These are phyloP conservation scores for Solanum dulcamara DNA, from an alignment of 257 asterid genomes.

Conservation along the genomic window DNA sequence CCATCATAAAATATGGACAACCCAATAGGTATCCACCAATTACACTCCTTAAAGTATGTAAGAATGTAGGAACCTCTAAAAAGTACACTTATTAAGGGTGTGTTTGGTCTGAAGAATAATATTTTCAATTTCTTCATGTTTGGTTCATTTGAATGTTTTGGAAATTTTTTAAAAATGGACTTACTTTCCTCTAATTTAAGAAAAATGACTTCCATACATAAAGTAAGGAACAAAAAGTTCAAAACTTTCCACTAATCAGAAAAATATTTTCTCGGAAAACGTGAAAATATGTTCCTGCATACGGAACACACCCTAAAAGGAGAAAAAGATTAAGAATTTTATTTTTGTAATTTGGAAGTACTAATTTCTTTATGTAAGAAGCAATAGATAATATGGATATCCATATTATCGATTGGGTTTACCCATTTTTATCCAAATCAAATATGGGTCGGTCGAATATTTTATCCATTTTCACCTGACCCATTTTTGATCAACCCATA, in stretches of 20 bases:
- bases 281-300: neutral
- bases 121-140: neutral
- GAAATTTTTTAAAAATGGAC: neutral
- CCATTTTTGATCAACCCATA: neutral
- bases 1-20: neutral
- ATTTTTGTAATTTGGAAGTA: neutral
- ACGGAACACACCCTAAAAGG: neutral
- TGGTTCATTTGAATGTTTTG: neutral
- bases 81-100: neutral
- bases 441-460: neutral
- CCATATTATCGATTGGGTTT: neutral
- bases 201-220: neutral
- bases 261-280: neutral
- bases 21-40: neutral
- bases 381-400: too few relatives aligned
- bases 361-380: too few relatives aligned
- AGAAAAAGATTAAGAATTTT: neutral
- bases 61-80: neutral
- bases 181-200: neutral
- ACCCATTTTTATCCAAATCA: neutral
- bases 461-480: neutral
- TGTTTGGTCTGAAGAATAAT: neutral
- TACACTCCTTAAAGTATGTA: neutral
- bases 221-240: neutral
- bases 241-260: neutral